Base-by-base conservation (phyloP, 805 yeast species). In the Wickerhamomyces mucosus region DNA sequence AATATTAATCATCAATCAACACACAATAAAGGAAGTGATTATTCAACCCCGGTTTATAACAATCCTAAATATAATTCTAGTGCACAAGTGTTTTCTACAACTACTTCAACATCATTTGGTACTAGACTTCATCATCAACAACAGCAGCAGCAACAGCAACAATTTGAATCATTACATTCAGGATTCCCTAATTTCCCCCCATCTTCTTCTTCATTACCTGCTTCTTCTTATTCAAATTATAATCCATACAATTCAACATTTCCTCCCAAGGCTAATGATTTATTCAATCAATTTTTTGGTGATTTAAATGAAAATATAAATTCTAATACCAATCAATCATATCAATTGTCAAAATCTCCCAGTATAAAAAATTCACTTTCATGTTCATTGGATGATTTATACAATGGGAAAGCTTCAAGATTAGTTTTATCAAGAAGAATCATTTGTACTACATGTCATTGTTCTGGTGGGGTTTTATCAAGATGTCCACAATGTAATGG, bases 291-390 rank as follows among this genome's bases (percentile, higher is more conserved):
- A 28, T 38, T 58, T 31, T 56, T 56, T 38, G 58, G 57, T 0
- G 53, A 54, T 17, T n/a, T 5, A 5, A 15, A 23, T 7, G 7
- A 13, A 19, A 8, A 11, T 8, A n/a, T n/a, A n/a, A n/a, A n/a
- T n/a, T n/a, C n/a, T n/a, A n/a, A n/a, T n/a, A n/a, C n/a, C n/a
- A 8, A 6, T 14, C 26, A 6, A 7, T 16, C 15, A 23, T 14
- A 8, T 9, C 7, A 8, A 10, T 14, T 23, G n/a, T 7, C 13
- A 11, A 61, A 55, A 26, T 78, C 80, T 6, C 64, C 65, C 15
- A 72, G 75, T 39, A 78, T 78, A 31, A 62, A 57, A 35, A 83
- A 78, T 47, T 60, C 63, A 7, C 58, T 75, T 29, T 56, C 58
- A 18, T 72, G 77, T 26, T 48, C 73, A 0, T 51, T 78, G 29